A percentile compares a stretch with the other conserved stretches of the same genome.
These are phyloP conservation scores for Batkoa obscura DNA, from an alignment of 371 early-diverging fungal species.

Conservation along the genomic window DNA sequence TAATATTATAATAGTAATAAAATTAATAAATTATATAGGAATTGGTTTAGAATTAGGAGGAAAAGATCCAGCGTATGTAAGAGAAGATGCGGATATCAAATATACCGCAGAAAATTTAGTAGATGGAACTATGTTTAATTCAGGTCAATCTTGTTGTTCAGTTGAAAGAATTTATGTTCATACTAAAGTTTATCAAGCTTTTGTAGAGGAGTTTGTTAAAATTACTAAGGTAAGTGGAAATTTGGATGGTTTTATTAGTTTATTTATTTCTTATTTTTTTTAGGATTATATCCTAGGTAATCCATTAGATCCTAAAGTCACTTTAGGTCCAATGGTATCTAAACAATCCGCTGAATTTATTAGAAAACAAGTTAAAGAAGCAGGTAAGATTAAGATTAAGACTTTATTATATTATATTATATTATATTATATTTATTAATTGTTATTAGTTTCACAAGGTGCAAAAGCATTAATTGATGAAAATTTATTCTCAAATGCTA, in stretches of 20 bases:
- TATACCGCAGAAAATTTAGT: constrained; percentile 53
- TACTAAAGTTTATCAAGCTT: constrained; percentile 43
- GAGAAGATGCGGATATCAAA: constrained; percentile 46
- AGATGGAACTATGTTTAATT: constrained; percentile 70
- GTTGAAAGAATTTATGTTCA: constrained; percentile 76
- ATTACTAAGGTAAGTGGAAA: constrained; percentile 30
- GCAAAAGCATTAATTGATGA: constrained; percentile 42
- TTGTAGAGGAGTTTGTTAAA: constrained; percentile 43
- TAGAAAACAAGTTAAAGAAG: constrained; percentile 45
- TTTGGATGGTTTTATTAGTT: neutral
- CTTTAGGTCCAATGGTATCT: constrained; percentile 64
- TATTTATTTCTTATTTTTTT: neutral
- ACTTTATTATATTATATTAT: neutral
- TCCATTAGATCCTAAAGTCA: constrained; percentile 38
- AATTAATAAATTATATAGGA: constrained; percentile 13
- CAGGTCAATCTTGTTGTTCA: constrained; percentile 69
- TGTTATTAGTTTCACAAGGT: constrained; percentile 28
- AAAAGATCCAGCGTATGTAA: constrained; percentile 71
- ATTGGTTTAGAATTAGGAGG: constrained; percentile 72
- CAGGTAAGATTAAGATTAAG: too few species aligned
- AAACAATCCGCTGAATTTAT: constrained; percentile 43
- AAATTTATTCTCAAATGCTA: constrained; percentile 32
- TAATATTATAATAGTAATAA: neutral
- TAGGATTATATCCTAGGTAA: constrained; percentile 37
- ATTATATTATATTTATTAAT: neutral